A percentile compares a stretch with the other conserved stretches of the same genome.
Conservation (phyloP, 805 yeast species). For the Pichia cabralensis region DNA sequence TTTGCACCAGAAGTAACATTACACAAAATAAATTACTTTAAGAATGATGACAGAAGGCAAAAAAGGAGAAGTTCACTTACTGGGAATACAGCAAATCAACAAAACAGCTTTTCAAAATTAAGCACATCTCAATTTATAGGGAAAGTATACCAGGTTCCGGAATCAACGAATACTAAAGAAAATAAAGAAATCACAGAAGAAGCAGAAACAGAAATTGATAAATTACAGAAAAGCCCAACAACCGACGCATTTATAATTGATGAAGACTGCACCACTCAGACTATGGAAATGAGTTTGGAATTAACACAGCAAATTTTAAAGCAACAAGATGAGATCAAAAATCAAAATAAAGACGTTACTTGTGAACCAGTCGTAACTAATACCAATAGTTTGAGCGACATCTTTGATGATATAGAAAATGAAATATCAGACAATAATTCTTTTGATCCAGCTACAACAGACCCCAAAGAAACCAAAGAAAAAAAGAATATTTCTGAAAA, state of each 20-base stretch:
- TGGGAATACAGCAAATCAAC: neutral
- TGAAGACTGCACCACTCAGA: slow-evolving; percentile 21
- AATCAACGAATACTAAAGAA: too few relatives aligned
- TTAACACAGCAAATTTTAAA: slow-evolving; percentile 16
- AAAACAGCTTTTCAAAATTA: neutral
- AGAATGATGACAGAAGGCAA: slow-evolving; percentile 6
- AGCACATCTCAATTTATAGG: slow-evolving; percentile 4
- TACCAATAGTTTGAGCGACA: slow-evolving; percentile 5
- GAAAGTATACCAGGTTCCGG: neutral
- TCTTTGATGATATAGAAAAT: slow-evolving; percentile 8
- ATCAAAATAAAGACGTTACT: slow-evolving; percentile 3
- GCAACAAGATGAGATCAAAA: slow-evolving; percentile 8
- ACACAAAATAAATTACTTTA: slow-evolving; percentile 30
- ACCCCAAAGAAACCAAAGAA: too few relatives aligned
- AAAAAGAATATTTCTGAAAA: too few relatives aligned
- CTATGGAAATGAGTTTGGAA: slow-evolving; percentile 21
- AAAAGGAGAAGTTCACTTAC: slow-evolving; percentile 6
- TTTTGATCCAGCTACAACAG: too few relatives aligned
- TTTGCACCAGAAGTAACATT: slow-evolving; percentile 70
- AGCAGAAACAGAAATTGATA: neutral
- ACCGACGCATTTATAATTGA: slow-evolving; percentile 10
- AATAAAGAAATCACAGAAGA: too few relatives aligned
- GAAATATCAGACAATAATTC: slow-evolving; percentile 1
- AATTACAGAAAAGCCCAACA: slow-evolving; percentile 1
- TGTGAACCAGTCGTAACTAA: neutral